Conservation (phyloP, 2,329 filamentous ascomycete genomes). For the Sclerotinia spermophila region DNA sequence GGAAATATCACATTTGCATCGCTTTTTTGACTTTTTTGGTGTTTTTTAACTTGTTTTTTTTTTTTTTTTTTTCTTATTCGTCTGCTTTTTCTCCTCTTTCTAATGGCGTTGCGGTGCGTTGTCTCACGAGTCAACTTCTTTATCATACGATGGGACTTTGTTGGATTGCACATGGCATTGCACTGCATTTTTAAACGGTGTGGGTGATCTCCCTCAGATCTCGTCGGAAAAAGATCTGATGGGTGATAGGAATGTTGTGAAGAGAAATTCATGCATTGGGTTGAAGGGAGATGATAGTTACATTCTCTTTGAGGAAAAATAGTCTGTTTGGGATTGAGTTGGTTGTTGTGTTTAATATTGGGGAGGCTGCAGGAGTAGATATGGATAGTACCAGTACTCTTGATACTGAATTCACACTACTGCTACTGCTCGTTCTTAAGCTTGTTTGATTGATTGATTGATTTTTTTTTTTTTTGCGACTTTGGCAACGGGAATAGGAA, state of each 20-base stretch:
- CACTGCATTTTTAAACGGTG: not conserved
- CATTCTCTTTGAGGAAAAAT: not conserved
- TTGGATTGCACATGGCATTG: conserved; percentile 4
- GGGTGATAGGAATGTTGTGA: not conserved
- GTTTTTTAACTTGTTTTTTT: not conserved
- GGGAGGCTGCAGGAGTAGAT: not conserved
- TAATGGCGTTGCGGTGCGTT: not conserved
- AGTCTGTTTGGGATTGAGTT: not conserved
- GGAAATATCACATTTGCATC: conserved; percentile 1
- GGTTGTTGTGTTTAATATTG: not conserved
- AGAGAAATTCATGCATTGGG: not conserved
- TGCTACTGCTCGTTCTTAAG: not conserved
- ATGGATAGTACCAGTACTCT: not conserved
- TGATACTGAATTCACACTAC: not conserved
- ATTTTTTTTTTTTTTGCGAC: too few species aligned
- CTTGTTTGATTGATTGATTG: not conserved
- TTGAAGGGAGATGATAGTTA: not conserved
- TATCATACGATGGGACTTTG: conserved; percentile 8
- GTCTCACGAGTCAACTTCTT: conserved; percentile 10
- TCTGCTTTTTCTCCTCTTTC: not conserved
- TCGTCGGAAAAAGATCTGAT: not conserved
- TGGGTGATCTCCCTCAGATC: not conserved
- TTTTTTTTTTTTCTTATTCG: too few species aligned
- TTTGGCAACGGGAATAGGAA: not conserved
- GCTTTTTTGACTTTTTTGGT: not conserved